Evolutionary conservation across 805 yeast species (phyloP).

Genomic region (Starmera dryadoides): DNA sequence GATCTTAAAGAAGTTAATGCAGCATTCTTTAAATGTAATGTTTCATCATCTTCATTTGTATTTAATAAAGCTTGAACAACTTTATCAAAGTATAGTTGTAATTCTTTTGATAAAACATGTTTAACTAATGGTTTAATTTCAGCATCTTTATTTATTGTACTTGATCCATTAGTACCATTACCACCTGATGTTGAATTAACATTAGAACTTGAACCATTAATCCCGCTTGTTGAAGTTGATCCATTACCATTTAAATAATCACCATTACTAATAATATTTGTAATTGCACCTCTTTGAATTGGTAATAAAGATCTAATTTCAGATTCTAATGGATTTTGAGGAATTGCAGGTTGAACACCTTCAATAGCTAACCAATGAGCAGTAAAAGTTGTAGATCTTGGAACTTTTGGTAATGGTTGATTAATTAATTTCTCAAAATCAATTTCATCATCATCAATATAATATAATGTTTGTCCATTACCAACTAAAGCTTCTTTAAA

Average conservation of each 20-base stretch:
- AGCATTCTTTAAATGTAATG: constrained; percentile 52
- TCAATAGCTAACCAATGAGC: constrained; percentile 98
- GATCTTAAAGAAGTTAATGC: constrained; percentile 79
- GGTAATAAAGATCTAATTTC: constrained; percentile 79
- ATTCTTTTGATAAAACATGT: constrained; percentile 89
- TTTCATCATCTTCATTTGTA: constrained; percentile 36
- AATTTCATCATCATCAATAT: constrained; percentile 85
- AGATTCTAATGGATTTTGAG: constrained; percentile 81
- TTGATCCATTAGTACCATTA: constrained; percentile 18
- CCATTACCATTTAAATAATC: not conserved
- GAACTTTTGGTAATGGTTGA: constrained; percentile 92
- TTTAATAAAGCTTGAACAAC: constrained; percentile 72
- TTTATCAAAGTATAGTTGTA: constrained; percentile 88
- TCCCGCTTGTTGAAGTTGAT: constrained; percentile 3
- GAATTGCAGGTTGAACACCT: constrained; percentile 96
- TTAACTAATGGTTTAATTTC: constrained; percentile 86
- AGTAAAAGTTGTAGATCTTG: constrained; percentile 85
- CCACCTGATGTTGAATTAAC: constrained; percentile 19
- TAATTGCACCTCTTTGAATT: constrained; percentile 74
- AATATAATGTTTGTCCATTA: constrained; percentile 89
- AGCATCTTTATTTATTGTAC: constrained; percentile 29
- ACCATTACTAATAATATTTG: constrained; percentile 42
- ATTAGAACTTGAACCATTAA: constrained; percentile 2
- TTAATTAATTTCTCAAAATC: constrained; percentile 92
- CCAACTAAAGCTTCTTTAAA: constrained; percentile 86